Evolutionary conservation across 1,284 basidiomycete genomes (phyloP).

Genomic region (Ganoderma lingzhi): DNA sequence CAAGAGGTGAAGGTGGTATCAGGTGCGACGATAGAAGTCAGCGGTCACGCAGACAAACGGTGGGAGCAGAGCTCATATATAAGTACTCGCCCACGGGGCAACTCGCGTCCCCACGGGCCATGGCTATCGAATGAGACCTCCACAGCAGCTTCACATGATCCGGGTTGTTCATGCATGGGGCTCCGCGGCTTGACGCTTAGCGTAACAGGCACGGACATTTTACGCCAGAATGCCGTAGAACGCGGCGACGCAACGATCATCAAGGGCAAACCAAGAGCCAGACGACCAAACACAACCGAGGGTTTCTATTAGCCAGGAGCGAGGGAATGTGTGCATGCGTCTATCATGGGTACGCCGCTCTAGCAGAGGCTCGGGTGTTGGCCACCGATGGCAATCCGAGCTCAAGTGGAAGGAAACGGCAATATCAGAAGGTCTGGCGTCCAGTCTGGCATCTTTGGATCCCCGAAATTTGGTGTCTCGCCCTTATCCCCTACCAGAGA

Average conservation of each 20-base stretch:
- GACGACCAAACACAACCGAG: not conserved
- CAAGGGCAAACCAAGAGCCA: not conserved
- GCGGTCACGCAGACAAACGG: not conserved
- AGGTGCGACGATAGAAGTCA: not conserved
- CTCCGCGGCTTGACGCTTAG: not conserved
- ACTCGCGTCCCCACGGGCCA: conserved; percentile 3
- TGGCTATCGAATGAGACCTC: not conserved
- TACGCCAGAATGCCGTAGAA: conserved; percentile 2
- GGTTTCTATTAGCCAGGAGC: not conserved
- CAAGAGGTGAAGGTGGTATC: not conserved
- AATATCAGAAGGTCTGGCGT: too few species aligned
- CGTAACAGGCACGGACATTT: not conserved
- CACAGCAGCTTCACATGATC: not conserved
- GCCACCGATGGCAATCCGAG: not conserved
- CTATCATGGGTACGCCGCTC: not conserved
- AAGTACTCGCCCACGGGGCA: not conserved
- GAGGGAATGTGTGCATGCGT: not conserved
- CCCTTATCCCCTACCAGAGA: not conserved
- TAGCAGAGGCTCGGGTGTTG: not conserved
- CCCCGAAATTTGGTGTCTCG: too few species aligned
- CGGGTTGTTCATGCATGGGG: not conserved
- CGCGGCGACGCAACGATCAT: not conserved
- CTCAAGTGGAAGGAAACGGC: too few species aligned
- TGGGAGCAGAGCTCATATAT: not conserved
- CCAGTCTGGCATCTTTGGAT: too few species aligned